Evolutionary conservation across 163 green algal species (phyloP).

Genomic region (Picocystis sp.): DNA sequence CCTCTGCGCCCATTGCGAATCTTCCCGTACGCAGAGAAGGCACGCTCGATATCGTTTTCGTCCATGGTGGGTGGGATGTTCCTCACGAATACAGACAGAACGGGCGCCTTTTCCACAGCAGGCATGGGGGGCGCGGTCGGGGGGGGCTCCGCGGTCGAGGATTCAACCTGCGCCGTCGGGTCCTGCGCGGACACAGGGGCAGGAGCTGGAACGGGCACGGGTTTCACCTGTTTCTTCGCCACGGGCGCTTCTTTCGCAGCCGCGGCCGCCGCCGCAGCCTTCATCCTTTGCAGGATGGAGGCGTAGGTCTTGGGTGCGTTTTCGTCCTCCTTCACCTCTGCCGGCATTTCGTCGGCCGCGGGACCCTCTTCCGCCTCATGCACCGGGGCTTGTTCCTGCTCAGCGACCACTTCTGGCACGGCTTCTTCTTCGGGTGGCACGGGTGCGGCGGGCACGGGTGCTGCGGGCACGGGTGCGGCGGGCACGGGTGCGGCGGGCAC

Average conservation of each 20-base stretch:
- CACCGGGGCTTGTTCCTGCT: not conserved
- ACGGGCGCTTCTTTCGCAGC: not conserved
- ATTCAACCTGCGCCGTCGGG: not conserved
- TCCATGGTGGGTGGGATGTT: slow-evolving; percentile 15
- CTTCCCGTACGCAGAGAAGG: slow-evolving; percentile 18
- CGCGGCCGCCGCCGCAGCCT: not conserved
- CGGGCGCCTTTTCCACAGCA: slow-evolving; percentile 4
- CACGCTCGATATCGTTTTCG: slow-evolving; percentile 18
- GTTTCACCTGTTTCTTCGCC: not conserved
- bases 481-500: not conserved
- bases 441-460: not conserved
- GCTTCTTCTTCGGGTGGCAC: not conserved
- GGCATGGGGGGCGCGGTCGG: too few relatives aligned
- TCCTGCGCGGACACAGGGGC: not conserved
- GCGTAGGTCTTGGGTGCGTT: not conserved
- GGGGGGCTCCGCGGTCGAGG: too few relatives aligned
- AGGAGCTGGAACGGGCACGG: not conserved
- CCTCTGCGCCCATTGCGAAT: slow-evolving; percentile 10
- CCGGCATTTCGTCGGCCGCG: not conserved
- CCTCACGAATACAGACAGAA: slow-evolving; percentile 15
- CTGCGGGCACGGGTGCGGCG: not conserved
- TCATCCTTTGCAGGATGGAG: slow-evolving; percentile 4
- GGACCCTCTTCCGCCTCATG: not conserved
- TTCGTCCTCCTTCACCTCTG: slow-evolving; percentile 1
- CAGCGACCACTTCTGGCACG: not conserved